Conservation (phyloP, 2,329 filamentous ascomycete genomes). For the Phialocephala sp. region DNA sequence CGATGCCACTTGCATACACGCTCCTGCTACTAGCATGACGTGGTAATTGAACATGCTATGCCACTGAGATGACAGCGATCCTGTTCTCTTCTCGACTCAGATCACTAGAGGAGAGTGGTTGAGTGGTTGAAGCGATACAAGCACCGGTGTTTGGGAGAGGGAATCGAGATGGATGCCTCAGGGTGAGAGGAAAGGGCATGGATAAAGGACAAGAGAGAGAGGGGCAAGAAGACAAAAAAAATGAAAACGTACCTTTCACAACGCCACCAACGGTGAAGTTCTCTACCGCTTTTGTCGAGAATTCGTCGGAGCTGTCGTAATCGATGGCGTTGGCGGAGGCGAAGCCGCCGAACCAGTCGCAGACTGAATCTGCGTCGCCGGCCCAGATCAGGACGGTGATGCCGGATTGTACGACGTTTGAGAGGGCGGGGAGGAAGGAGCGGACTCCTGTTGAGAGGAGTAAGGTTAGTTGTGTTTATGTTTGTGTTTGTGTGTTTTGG, state of each 20-base stretch:
- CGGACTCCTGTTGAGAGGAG: slow-evolving; percentile 33
- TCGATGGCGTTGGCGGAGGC: slow-evolving; percentile 52
- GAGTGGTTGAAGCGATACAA: too few relatives aligned
- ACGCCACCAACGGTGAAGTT: slow-evolving; percentile 56
- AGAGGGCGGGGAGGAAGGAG: slow-evolving; percentile 52
- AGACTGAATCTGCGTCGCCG: slow-evolving; percentile 58
- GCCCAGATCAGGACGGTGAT: slow-evolving; percentile 59
- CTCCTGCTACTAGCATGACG: too few relatives aligned
- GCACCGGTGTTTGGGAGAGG: too few relatives aligned
- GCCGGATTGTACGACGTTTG: slow-evolving; percentile 52
- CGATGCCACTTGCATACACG: too few relatives aligned
- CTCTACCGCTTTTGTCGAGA: slow-evolving; percentile 45
- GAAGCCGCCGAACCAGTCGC: slow-evolving; percentile 8
- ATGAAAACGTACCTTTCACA: slow-evolving; percentile 51
- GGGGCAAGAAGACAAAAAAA: background rate
- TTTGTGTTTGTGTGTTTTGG: background rate
- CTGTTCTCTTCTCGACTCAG: too few relatives aligned
- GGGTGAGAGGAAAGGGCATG: too few relatives aligned
- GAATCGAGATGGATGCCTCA: too few relatives aligned
- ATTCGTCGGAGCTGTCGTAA: slow-evolving; percentile 49
- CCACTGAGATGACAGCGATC: too few relatives aligned
- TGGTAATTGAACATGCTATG: too few relatives aligned
- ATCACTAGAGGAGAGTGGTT: too few relatives aligned
- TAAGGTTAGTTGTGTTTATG: background rate
- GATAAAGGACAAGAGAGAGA: background rate